Percentiles rank a stretch among this genome's conserved stretches.
Conservation (phyloP, 2,329 filamentous ascomycete genomes). For the Amauroascus niger region DNA sequence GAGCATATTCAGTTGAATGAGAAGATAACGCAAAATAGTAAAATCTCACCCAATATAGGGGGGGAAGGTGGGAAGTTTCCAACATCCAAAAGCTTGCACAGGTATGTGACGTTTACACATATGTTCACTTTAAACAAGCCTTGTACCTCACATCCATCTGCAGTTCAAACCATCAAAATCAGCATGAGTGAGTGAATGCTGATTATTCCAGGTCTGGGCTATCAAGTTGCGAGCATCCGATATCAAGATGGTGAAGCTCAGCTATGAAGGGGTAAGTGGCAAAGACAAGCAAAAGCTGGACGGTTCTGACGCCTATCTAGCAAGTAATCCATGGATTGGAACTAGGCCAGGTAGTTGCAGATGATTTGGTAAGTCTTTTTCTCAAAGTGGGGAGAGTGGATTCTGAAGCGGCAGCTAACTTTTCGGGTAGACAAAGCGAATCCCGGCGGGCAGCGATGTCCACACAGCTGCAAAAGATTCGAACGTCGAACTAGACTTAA, state of each 20-base stretch:
- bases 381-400: conserved; percentile 1
- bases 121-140: not conserved
- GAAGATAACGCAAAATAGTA: too few species aligned
- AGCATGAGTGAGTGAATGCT: not conserved
- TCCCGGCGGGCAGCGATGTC: conserved; percentile 24
- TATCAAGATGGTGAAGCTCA: conserved; percentile 31
- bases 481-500: conserved; percentile 38
- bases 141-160: too few species aligned
- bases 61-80: too few species aligned
- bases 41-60: too few species aligned
- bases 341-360: conserved; percentile 38
- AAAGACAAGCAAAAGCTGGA: not conserved
- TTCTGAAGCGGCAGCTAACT: conserved; percentile 5
- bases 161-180: too few species aligned
- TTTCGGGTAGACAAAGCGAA: conserved; percentile 29
- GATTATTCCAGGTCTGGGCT: not conserved
- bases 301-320: conserved; percentile 21
- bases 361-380: conserved; percentile 32
- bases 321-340: conserved; percentile 39
- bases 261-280: conserved; percentile 32
- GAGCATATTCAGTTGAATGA: too few species aligned
- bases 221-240: not conserved
- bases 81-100: too few species aligned
- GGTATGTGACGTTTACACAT: too few species aligned
- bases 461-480: conserved; percentile 27